Conservation (phyloP, 2,329 filamentous ascomycete genomes). For the Pleomassaria siparia region DNA sequence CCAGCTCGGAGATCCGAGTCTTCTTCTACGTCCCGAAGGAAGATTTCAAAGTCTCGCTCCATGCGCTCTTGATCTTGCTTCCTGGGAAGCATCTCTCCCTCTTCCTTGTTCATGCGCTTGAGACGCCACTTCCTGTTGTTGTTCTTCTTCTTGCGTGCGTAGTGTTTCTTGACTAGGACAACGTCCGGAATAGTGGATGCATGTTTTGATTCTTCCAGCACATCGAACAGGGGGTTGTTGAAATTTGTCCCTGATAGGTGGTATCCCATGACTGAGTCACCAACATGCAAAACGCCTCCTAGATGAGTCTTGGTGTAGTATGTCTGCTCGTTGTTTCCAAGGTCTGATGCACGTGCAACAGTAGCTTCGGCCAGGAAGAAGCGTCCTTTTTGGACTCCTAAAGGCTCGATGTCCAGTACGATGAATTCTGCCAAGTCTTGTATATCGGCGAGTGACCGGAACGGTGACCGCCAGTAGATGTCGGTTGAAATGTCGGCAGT, state of each 20-base stretch:
- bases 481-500: slow-evolving; percentile 80
- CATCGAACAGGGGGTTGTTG: slow-evolving; percentile 85
- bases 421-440: slow-evolving; percentile 89
- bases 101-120: slow-evolving; percentile 88
- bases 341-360: slow-evolving; percentile 81
- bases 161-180: slow-evolving; percentile 95
- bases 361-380: slow-evolving; percentile 86
- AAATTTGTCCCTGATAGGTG: slow-evolving; percentile 86
- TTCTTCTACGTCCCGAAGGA: slow-evolving; percentile 94
- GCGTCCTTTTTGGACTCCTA: slow-evolving; percentile 73
- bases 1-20: slow-evolving; percentile 84
- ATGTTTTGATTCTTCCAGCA: slow-evolving; percentile 79
- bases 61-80: slow-evolving; percentile 85
- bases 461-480: slow-evolving; percentile 90
- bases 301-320: slow-evolving; percentile 92
- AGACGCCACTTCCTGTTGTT: slow-evolving; percentile 81
- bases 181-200: slow-evolving; percentile 84
- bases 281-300: slow-evolving; percentile 79
- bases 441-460: slow-evolving; percentile 79
- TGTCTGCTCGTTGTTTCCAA: slow-evolving; percentile 81
- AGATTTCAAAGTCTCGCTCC: slow-evolving; percentile 95
- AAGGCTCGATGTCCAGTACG: slow-evolving; percentile 87
- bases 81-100: slow-evolving; percentile 81
- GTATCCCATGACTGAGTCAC: slow-evolving; percentile 95
- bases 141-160: slow-evolving; percentile 83